These are phyloP conservation scores for Capsaspora owczarzaki DNA, from an alignment of 78 protist species.

Conservation along the genomic window DNA sequence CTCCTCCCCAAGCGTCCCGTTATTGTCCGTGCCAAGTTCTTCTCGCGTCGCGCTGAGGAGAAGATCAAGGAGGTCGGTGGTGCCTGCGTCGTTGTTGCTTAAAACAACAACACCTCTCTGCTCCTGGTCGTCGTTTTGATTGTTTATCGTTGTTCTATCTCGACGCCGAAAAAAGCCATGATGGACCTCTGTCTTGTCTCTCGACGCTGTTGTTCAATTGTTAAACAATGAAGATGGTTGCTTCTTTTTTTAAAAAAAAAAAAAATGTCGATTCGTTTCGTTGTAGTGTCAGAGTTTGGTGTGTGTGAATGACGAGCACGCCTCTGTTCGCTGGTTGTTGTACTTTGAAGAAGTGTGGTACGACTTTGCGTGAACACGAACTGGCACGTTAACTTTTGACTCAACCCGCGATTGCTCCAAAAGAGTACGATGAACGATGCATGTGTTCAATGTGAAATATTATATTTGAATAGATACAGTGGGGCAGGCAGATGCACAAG, in stretches of 20 bases:
- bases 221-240: neutral
- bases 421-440: no score
- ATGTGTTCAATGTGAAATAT: no score
- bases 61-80: slow-evolving; percentile 97
- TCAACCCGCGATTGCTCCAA: no score
- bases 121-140: neutral
- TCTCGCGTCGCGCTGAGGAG: slow-evolving; percentile 89
- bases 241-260: neutral
- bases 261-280: neutral
- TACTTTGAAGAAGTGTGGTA: no score
- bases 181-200: neutral
- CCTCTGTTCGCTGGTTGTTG: no score
- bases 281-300: neutral
- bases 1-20: slow-evolving; percentile 84
- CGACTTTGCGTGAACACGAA: no score
- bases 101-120: slow-evolving; percentile 12
- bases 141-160: neutral
- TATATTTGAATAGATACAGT: no score
- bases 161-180: neutral
- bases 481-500: no score
- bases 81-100: slow-evolving; percentile 86
- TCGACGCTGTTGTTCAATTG: neutral
- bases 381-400: no score
- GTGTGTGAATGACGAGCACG: no score
- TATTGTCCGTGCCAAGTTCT: slow-evolving; percentile 93